These are phyloP conservation scores for Boletellus emodensis DNA, from an alignment of 768 basidiomycete genomes.

Conservation along the genomic window DNA sequence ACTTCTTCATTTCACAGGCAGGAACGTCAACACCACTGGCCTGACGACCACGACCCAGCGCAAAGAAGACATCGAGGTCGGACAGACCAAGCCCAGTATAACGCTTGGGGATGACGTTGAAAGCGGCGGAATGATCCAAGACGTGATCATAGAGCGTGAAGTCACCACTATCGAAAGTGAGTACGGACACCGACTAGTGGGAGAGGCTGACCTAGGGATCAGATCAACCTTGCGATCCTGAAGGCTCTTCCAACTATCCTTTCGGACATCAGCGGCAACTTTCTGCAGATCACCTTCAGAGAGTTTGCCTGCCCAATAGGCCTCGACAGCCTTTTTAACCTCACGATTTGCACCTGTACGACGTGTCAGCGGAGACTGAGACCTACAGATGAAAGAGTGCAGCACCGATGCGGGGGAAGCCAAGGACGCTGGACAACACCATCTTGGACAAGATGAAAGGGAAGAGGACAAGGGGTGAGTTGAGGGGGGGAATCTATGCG, in stretches of 20 bases:
- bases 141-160: slow-evolving; percentile 99
- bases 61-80: slow-evolving; percentile 93
- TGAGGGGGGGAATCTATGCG: not conserved
- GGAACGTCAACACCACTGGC: slow-evolving; percentile 92
- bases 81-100: slow-evolving; percentile 85
- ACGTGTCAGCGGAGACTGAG: slow-evolving; percentile 1
- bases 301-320: slow-evolving; percentile 95
- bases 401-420: slow-evolving; percentile 82
- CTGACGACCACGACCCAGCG: slow-evolving; percentile 99
- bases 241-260: slow-evolving; percentile 82
- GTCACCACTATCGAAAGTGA: slow-evolving; percentile 68
- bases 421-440: slow-evolving; percentile 83
- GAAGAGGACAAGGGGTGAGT: slow-evolving; percentile 14
- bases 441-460: slow-evolving; percentile 36
- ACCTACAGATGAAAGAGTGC: not conserved
- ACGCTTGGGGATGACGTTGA: slow-evolving; percentile 96
- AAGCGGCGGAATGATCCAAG: slow-evolving; percentile 91
- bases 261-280: slow-evolving; percentile 82
- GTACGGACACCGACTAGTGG: not conserved
- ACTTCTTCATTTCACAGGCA: slow-evolving; percentile 99
- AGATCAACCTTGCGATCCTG: slow-evolving; percentile 84
- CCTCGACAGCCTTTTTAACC: slow-evolving; percentile 96
- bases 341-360: slow-evolving; percentile 82
- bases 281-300: slow-evolving; percentile 85
- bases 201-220: slow-evolving; percentile 73